Conservation (phyloP, 1,284 basidiomycete species). For the Grifola frondosa region DNA sequence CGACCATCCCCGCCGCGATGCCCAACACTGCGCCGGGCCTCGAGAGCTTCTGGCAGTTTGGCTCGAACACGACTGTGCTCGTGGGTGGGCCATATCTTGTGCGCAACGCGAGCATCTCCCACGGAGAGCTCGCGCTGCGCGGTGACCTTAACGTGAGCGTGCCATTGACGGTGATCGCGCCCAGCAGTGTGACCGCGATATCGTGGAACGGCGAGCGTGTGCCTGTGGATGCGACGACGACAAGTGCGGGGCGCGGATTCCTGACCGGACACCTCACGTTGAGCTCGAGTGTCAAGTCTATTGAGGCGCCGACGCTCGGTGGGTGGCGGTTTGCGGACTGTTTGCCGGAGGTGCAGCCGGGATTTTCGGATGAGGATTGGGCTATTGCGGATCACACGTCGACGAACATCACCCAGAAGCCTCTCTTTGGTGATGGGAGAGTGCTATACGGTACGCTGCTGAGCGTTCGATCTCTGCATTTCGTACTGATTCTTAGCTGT, state of each 20-base stretch:
- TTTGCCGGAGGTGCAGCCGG: conserved; percentile 60
- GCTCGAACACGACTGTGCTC: conserved; percentile 49
- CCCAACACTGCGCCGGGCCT: conserved; percentile 28
- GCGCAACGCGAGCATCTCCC: conserved; percentile 45
- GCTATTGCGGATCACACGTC: conserved; percentile 61
- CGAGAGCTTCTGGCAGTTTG: conserved; percentile 48
- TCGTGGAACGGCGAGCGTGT: conserved; percentile 70
- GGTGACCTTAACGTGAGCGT: conserved; percentile 49
- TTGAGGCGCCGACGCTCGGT: conserved; percentile 40
- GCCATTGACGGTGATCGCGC: conserved; percentile 50
- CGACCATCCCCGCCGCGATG: conserved; percentile 37
- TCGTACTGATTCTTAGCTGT: background rate
- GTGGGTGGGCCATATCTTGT: conserved; percentile 58
- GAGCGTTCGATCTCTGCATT: background rate
- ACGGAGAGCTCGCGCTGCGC: conserved; percentile 40
- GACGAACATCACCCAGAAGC: conserved; percentile 69
- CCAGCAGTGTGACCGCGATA: conserved; percentile 47
- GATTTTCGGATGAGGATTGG: conserved; percentile 66
- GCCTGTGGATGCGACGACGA: conserved; percentile 32
- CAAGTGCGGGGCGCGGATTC: conserved; percentile 15
- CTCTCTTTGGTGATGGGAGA: conserved; percentile 69
- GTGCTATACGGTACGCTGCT: conserved; percentile 71
- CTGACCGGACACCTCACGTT: conserved; percentile 26
- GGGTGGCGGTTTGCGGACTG: conserved; percentile 73
- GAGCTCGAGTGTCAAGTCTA: conserved; percentile 12